These are phyloP conservation scores for Elongisporangium senticosum DNA, from an alignment of 352 stramenopile species.

Conservation along the genomic window DNA sequence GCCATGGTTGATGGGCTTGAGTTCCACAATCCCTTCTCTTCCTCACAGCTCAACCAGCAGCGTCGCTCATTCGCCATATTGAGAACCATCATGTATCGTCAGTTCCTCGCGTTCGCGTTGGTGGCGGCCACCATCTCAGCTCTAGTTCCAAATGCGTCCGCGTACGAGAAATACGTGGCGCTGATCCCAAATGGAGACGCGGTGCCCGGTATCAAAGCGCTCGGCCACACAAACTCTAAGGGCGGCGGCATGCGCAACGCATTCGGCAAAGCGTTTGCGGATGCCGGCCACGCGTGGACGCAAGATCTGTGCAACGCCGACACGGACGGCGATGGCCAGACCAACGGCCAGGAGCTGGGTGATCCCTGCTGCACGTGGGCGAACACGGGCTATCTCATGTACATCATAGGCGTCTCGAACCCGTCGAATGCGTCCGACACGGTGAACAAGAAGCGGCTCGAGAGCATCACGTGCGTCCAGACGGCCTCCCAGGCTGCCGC, in stretches of 20 bases:
- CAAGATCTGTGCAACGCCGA: constrained; percentile 26
- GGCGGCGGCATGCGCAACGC: constrained; percentile 16
- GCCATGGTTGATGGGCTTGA: neutral
- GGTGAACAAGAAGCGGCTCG: constrained; percentile 9
- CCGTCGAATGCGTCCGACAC: constrained; percentile 10
- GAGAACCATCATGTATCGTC: neutral
- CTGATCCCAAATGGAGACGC: constrained; percentile 17
- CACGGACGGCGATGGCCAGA: constrained; percentile 42
- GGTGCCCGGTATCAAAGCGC: constrained; percentile 11
- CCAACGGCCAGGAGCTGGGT: constrained; percentile 62
- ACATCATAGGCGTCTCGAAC: constrained; percentile 15
- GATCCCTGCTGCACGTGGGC: constrained; percentile 53
- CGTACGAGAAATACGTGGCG: constrained; percentile 5
- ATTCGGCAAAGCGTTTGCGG: constrained; percentile 16
- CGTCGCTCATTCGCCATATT: too few relatives aligned
- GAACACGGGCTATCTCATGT: constrained; percentile 13
- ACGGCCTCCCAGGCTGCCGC: neutral
- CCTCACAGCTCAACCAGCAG: neutral
- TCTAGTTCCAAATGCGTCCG: neutral
- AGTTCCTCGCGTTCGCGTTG: neutral
- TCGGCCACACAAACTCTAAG: constrained; percentile 14
- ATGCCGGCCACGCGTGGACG: constrained; percentile 16
- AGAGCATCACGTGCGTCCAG: constrained; percentile 15
- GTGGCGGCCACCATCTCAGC: neutral
- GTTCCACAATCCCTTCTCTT: neutral